Evolutionary conservation across 306 rosid genomes (phyloP).

Genomic region (Lathyrus sativus): DNA sequence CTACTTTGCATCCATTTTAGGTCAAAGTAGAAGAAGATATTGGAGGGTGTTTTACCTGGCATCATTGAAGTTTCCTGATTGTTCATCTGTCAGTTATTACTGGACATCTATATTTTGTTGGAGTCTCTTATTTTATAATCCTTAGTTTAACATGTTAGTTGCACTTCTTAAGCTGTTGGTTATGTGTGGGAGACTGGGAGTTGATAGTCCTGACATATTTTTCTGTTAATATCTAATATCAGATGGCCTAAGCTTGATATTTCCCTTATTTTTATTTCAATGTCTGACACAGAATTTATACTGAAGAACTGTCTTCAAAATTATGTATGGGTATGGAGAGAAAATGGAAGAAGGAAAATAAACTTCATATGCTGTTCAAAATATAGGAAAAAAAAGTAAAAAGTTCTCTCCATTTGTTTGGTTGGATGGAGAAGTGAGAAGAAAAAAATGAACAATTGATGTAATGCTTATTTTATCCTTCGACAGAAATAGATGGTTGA

Average conservation of each 20-base stretch:
- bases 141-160: not conserved
- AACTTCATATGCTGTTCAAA: not conserved
- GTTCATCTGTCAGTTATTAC: constrained; percentile 26
- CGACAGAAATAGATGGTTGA: not conserved
- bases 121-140: constrained; percentile 16
- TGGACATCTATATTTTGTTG: not conserved
- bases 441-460: not conserved
- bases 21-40: constrained; percentile 9
- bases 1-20: constrained; percentile 21
- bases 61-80: constrained; percentile 8
- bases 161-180: constrained; percentile 18
- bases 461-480: not conserved
- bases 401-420: constrained; percentile 7
- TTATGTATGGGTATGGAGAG: not conserved
- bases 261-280: constrained; percentile 2
- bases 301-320: not conserved
- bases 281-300: not conserved
- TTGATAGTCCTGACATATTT: constrained; percentile 8
- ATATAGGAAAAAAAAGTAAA: constrained; percentile 5
- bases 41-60: constrained; percentile 1
- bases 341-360: not conserved
- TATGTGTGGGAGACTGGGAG: constrained; percentile 9
- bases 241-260: constrained; percentile 9
- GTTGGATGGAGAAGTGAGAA: not conserved
- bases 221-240: constrained; percentile 17